A percentile compares a stretch with the other conserved stretches of the same genome.
Evolutionary conservation across 202 grass and related monocot species (phyloP).

Genomic region (Saccharum hybrid): DNA sequence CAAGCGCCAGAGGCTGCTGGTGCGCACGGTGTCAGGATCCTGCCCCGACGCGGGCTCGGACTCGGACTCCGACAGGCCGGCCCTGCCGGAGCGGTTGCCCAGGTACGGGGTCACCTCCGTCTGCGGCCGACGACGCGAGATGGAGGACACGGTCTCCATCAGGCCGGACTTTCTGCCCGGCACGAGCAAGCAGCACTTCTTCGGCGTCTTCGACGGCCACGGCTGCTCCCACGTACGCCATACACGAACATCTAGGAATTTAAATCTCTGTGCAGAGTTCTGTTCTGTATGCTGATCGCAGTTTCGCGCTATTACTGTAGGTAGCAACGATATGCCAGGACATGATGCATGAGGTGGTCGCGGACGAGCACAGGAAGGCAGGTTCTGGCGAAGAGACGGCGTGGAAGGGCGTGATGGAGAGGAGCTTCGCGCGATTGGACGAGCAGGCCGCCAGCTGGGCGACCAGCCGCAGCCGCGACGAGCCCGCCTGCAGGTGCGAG

Average conservation of each 20-base stretch:
- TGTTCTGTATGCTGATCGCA: constrained; percentile 15
- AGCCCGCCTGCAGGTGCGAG: constrained; percentile 74
- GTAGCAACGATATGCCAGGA: constrained; percentile 72
- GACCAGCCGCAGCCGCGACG: constrained; percentile 41
- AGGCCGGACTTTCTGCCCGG: constrained; percentile 58
- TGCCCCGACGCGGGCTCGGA: constrained; percentile 19
- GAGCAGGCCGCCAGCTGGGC: constrained; percentile 60
- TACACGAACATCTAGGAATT: neutral
- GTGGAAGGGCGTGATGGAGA: constrained; percentile 76
- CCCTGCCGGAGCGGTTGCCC: constrained; percentile 28
- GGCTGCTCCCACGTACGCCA: constrained; percentile 83
- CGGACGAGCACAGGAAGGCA: constrained; percentile 54
- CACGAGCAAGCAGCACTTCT: constrained; percentile 62
- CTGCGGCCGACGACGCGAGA: constrained; percentile 84
- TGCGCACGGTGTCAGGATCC: constrained; percentile 39
- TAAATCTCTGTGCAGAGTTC: neutral
- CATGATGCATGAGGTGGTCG: constrained; percentile 74
- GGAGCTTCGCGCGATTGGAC: constrained; percentile 81
- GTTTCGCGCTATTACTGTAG: constrained; percentile 38
- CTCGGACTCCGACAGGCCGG: neutral
- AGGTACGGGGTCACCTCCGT: constrained; percentile 63
- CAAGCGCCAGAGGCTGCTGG: constrained; percentile 49
- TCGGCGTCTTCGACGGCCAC: constrained; percentile 92
- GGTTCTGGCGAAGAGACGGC: neutral
- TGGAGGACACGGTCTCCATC: constrained; percentile 88